These are phyloP conservation scores for Fusarium graminum DNA, from an alignment of 2,329 filamentous ascomycete species.

Conservation along the genomic window DNA sequence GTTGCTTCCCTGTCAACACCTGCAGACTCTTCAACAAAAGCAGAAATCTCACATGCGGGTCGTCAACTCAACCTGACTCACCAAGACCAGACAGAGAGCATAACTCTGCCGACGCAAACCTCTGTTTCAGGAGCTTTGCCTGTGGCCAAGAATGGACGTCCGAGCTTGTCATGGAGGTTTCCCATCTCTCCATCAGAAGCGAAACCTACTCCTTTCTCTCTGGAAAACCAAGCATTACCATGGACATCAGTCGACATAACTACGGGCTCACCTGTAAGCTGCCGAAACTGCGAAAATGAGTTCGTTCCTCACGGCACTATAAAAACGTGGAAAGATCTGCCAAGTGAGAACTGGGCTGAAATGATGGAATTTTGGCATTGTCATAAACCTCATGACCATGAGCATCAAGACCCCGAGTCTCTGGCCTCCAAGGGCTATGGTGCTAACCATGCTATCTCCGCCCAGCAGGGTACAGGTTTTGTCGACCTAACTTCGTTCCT, in stretches of 20 bases:
- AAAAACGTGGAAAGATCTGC: conserved; percentile 86
- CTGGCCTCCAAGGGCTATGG: conserved; percentile 81
- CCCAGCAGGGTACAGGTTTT: conserved; percentile 76
- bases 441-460: conserved; percentile 79
- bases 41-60: conserved; percentile 61
- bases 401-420: conserved; percentile 59
- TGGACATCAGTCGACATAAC: conserved; percentile 69
- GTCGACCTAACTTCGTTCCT: conserved; percentile 86
- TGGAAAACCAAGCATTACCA: conserved; percentile 60
- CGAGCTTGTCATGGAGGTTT: conserved; percentile 67
- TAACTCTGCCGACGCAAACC: conserved; percentile 61
- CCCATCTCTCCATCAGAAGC: conserved; percentile 54
- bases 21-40: conserved; percentile 58
- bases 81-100: conserved; percentile 51
- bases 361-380: conserved; percentile 99
- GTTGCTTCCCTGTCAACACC: conserved; percentile 64
- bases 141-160: conserved; percentile 51
- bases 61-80: conserved; percentile 63
- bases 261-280: conserved; percentile 57
- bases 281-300: conserved; percentile 56
- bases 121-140: conserved; percentile 54
- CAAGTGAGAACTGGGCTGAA: conserved; percentile 97
- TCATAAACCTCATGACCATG: conserved; percentile 83
- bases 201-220: conserved; percentile 46
- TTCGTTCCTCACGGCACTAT: conserved; percentile 58